Evolutionary conservation across 1,139 yeast species (phyloP).

Genomic region (Petasospora rhodanensis): DNA sequence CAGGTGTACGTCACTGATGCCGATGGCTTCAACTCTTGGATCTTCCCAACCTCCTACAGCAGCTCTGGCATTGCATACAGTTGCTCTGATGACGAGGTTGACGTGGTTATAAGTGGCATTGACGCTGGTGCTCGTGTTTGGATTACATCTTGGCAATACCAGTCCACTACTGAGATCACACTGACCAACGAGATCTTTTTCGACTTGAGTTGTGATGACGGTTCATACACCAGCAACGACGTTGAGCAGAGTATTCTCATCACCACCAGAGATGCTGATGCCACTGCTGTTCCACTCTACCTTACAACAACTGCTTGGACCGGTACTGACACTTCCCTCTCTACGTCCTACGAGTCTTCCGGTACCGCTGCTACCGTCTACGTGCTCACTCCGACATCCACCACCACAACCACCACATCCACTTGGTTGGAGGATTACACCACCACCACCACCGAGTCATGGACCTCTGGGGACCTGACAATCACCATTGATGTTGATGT

Average conservation of each 20-base stretch:
- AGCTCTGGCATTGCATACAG: constrained; percentile 20
- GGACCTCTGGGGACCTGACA: constrained; percentile 10
- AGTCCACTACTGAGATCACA: constrained; percentile 8
- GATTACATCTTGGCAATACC: constrained; percentile 24
- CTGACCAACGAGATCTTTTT: constrained; percentile 15
- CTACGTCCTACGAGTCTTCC: constrained; percentile 8
- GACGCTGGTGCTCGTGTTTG: constrained; percentile 23
- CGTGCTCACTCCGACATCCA: constrained; percentile 15
- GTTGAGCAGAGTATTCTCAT: constrained; percentile 9
- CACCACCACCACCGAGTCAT: constrained; percentile 7
- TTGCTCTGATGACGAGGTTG: constrained; percentile 22
- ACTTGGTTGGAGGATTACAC: constrained; percentile 5
- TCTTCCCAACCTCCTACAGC: constrained; percentile 24
- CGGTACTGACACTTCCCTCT: constrained; percentile 22
- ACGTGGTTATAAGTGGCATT: constrained; percentile 12
- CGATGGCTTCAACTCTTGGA: constrained; percentile 29
- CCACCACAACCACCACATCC: constrained; percentile 5
- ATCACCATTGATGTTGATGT: constrained; percentile 8
- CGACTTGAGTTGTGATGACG: constrained; percentile 18
- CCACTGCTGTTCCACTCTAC: constrained; percentile 19
- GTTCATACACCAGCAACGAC: no score
- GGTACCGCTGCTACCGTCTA: constrained; percentile 16
- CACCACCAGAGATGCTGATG: constrained; percentile 15
- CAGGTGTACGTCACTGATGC: constrained; percentile 27
- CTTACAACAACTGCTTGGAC: constrained; percentile 27